Conservation (phyloP, 805 yeast species). For the Myxozyma monticola region DNA sequence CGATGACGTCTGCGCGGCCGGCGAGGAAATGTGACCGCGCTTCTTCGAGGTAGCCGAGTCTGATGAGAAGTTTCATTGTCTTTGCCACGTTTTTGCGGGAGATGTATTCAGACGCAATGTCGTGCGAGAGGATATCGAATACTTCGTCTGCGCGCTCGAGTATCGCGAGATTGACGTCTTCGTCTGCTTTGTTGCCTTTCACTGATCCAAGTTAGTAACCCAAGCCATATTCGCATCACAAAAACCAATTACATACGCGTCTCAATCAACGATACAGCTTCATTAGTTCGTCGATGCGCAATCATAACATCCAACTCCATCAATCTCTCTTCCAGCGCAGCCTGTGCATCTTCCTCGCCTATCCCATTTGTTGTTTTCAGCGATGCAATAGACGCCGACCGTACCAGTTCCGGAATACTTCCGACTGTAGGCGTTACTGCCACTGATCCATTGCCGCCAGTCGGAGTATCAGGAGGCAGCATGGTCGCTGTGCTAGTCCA, state of each 20-base stretch:
- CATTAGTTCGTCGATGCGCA: constrained; percentile 55
- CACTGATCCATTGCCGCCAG: not conserved
- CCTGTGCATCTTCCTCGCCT: not conserved
- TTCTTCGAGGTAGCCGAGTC: constrained; percentile 48
- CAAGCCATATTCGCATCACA: constrained; percentile 1
- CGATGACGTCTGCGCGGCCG: constrained; percentile 50
- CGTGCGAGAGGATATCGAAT: constrained; percentile 41
- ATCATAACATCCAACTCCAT: constrained; percentile 65
- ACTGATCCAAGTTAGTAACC: constrained; percentile 3
- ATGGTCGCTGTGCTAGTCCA: not conserved
- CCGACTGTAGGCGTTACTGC: not conserved
- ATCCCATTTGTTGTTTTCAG: not conserved
- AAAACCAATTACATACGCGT: constrained; percentile 26
- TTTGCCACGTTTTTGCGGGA: constrained; percentile 36
- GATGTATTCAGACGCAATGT: constrained; percentile 37
- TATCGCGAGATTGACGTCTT: constrained; percentile 31
- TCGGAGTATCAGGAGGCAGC: not conserved
- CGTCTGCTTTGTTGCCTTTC: constrained; percentile 5
- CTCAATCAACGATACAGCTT: constrained; percentile 39
- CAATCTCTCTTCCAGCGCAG: constrained; percentile 51
- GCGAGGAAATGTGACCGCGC: constrained; percentile 53
- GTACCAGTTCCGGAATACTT: not conserved
- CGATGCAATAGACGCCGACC: constrained; percentile 11
- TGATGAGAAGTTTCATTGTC: constrained; percentile 39
- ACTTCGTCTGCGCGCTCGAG: constrained; percentile 34